Percentiles rank a stretch among this genome's conserved stretches.
Conservation (phyloP, 2,329 filamentous ascomycete species). For the Neopestalotiopsis clavispora region DNA sequence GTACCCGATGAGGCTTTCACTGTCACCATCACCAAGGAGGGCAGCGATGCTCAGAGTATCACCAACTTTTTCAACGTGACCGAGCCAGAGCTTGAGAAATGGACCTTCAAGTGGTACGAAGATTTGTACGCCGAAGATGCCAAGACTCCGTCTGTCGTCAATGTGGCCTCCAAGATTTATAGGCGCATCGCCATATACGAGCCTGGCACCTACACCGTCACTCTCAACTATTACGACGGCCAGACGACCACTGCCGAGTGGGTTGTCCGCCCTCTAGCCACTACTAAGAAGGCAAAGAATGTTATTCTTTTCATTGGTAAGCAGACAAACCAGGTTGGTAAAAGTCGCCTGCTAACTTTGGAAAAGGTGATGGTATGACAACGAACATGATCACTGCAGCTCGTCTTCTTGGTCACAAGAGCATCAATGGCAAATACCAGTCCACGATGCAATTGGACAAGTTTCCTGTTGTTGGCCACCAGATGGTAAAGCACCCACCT, state of each 20-base stretch:
- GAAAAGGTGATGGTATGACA: conserved; percentile 62
- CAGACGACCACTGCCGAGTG: conserved; percentile 76
- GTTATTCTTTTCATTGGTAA: conserved; percentile 82
- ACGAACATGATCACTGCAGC: conserved; percentile 84
- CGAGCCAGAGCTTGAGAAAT: conserved; percentile 77
- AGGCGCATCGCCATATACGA: conserved; percentile 76
- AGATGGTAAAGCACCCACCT: conserved; percentile 60
- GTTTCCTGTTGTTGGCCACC: conserved; percentile 84
- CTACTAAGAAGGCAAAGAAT: conserved; percentile 80
- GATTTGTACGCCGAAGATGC: conserved; percentile 80
- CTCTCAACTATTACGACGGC: conserved; percentile 75
- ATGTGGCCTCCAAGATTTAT: conserved; percentile 81
- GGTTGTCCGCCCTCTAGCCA: conserved; percentile 73
- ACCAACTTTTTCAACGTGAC: conserved; percentile 70
- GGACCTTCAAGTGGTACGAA: conserved; percentile 86
- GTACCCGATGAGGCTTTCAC: conserved; percentile 77
- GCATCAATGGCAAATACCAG: conserved; percentile 84
- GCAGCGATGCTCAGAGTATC: conserved; percentile 55
- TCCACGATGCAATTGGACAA: conserved; percentile 77
- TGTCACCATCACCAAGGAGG: conserved; percentile 73
- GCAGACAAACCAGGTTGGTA: conserved; percentile 32
- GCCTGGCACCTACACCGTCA: conserved; percentile 80
- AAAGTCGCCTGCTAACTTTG: conserved; percentile 25
- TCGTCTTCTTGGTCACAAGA: conserved; percentile 80
- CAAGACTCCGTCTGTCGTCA: conserved; percentile 72